Evolutionary conservation across 345 rosid genomes (phyloP).

Genomic region (Geranium brycei): DNA sequence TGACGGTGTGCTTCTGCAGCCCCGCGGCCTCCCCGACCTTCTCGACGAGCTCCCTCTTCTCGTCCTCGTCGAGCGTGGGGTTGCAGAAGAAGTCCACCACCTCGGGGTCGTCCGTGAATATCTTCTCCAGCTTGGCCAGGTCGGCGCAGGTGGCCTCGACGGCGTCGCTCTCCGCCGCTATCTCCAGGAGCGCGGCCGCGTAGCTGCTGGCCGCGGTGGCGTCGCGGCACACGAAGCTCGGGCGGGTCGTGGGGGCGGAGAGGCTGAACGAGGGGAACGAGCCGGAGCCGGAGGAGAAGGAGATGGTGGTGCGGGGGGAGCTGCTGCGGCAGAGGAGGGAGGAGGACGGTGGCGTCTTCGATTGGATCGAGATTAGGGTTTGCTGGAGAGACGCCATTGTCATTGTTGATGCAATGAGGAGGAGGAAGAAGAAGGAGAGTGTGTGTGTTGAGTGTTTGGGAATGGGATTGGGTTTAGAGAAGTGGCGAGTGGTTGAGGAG

Average conservation of each 20-base stretch:
- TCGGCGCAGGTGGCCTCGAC: slow-evolving; percentile 59
- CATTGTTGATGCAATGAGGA: not conserved
- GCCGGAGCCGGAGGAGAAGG: slow-evolving; percentile 30
- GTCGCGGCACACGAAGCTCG: slow-evolving; percentile 36
- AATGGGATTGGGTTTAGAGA: too few species aligned
- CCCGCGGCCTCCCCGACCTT: slow-evolving; percentile 34
- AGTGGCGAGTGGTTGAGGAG: too few species aligned
- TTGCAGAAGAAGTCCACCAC: slow-evolving; percentile 45
- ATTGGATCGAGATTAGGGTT: slow-evolving; percentile 37
- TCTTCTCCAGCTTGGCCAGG: slow-evolving; percentile 53
- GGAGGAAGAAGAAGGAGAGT: too few species aligned
- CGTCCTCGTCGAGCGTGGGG: slow-evolving; percentile 36
- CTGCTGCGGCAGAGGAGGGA: slow-evolving; percentile 12
- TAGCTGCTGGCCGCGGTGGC: slow-evolving; percentile 54
- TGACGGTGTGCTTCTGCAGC: slow-evolving; percentile 48
- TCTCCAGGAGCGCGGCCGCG: slow-evolving; percentile 67
- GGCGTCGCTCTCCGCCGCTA: slow-evolving; percentile 49
- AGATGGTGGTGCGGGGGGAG: slow-evolving; percentile 29
- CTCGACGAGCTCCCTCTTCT: slow-evolving; percentile 47
- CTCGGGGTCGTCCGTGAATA: slow-evolving; percentile 40
- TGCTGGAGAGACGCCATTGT: slow-evolving; percentile 62
- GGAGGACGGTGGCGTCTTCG: slow-evolving; percentile 28
- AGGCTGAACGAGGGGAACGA: slow-evolving; percentile 16
- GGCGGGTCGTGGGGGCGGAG: slow-evolving; percentile 23
- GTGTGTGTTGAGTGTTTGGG: too few species aligned